phyloP scores from a whole-genome alignment of 495 filamentous ascomycete genomes.

The Aeminium ludgeri region DNA sequence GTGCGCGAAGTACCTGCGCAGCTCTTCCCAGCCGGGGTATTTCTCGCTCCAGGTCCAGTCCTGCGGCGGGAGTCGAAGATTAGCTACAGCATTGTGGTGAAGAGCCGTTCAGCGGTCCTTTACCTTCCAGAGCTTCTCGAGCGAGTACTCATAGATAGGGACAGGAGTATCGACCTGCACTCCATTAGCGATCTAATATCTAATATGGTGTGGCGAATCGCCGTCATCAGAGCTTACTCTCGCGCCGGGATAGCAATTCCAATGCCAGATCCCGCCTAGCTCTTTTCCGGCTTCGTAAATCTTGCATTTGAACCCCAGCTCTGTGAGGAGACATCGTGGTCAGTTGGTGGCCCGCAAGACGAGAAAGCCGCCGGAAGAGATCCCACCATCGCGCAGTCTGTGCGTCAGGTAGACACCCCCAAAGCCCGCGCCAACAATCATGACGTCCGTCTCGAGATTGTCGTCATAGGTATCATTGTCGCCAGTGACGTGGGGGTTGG shows the following conservation, averaged over 20 bases:
- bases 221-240: neutral
- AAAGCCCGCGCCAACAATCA: conserved; percentile 38
- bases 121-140: conserved; percentile 27
- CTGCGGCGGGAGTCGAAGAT: conserved; percentile 1
- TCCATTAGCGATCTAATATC: no score
- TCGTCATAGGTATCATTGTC: conserved; percentile 12
- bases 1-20: conserved; percentile 29
- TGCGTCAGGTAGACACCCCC: conserved; percentile 30
- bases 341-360: no score
- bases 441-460: conserved; percentile 25
- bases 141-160: conserved; percentile 28
- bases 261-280: conserved; percentile 37
- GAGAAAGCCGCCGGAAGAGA: no score
- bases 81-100: no score
- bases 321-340: neutral
- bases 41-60: conserved; percentile 31
- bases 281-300: conserved; percentile 32
- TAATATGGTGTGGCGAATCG: no score
- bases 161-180: conserved; percentile 24
- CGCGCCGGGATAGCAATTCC: conserved; percentile 29
- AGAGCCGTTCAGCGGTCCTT: neutral
- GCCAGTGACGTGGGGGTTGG: conserved; percentile 1
- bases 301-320: conserved; percentile 28
- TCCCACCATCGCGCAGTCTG: conserved; percentile 21
- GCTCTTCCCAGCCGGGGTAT: conserved; percentile 26